phyloP scores from a whole-genome alignment of 345 rosid genomes.

The Melastoma malabathricum region DNA sequence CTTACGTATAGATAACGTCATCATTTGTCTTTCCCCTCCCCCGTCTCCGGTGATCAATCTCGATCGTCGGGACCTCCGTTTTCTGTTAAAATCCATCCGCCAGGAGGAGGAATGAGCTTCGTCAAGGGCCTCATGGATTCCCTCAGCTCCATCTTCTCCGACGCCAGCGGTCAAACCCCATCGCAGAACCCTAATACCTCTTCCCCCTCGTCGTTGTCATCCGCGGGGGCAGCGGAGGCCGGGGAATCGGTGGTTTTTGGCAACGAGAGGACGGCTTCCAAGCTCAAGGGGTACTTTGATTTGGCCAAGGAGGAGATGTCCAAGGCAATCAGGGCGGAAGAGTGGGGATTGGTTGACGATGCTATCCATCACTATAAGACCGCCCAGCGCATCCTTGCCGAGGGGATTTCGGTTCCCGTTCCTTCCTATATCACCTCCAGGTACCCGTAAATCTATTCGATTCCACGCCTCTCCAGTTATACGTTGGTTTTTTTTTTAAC shows the following conservation, averaged over 20 bases:
- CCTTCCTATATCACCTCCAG: constrained; percentile 62
- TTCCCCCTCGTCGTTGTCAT: constrained; percentile 21
- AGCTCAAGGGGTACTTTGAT: constrained; percentile 82
- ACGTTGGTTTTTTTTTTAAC: too few relatives aligned
- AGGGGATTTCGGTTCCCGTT: constrained; percentile 51
- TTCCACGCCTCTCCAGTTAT: too few relatives aligned
- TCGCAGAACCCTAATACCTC: constrained; percentile 19
- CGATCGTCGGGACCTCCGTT: constrained; percentile 5
- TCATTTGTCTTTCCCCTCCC: too few relatives aligned
- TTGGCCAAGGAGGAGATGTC: constrained; percentile 75
- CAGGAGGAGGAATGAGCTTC: constrained; percentile 9
- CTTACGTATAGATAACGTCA: too few relatives aligned
- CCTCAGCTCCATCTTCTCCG: constrained; percentile 8
- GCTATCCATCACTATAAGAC: constrained; percentile 63
- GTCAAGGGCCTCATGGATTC: constrained; percentile 20
- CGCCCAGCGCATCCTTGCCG: constrained; percentile 60
- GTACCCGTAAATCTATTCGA: constrained; percentile 15
- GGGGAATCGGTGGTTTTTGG: constrained; percentile 12
- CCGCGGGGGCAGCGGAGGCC: constrained; percentile 29
- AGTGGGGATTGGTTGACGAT: constrained; percentile 75
- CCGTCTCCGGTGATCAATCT: too few relatives aligned
- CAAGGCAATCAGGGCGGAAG: constrained; percentile 81
- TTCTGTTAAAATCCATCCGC: too few relatives aligned
- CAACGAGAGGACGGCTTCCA: constrained; percentile 77
- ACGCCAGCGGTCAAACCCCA: constrained; percentile 2